Conservation (phyloP, 1,139 yeast species). For the Pichia sp. region DNA sequence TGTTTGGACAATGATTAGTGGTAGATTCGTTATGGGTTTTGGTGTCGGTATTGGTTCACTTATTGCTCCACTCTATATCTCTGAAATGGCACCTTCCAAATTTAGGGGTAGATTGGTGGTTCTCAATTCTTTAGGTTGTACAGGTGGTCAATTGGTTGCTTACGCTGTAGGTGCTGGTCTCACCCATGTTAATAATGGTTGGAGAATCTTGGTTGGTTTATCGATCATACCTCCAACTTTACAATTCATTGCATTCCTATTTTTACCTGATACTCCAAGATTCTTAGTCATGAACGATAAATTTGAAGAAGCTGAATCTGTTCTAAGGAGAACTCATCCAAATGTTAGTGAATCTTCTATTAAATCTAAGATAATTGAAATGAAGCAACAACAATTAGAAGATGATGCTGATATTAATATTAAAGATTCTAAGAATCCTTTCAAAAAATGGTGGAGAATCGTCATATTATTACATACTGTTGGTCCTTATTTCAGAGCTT, state of each 20-base stretch:
- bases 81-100: constrained; percentile 87
- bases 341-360: constrained; percentile 52
- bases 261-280: constrained; percentile 94
- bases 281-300: constrained; percentile 68
- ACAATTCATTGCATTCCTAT: constrained; percentile 70
- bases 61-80: constrained; percentile 82
- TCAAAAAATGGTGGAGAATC: constrained; percentile 51
- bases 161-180: constrained; percentile 92
- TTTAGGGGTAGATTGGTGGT: constrained; percentile 82
- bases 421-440: constrained; percentile 29
- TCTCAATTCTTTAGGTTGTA: constrained; percentile 62
- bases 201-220: constrained; percentile 89
- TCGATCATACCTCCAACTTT: constrained; percentile 80
- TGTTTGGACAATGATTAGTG: constrained; percentile 88
- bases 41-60: constrained; percentile 94
- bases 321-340: constrained; percentile 51
- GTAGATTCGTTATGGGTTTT: constrained; percentile 87
- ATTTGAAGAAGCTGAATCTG: constrained; percentile 56
- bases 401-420: constrained; percentile 52
- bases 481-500: constrained; percentile 82
- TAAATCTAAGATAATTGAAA: constrained; percentile 51
- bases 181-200: constrained; percentile 65
- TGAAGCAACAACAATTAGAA: constrained; percentile 28
- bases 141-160: constrained; percentile 89
- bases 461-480: constrained; percentile 61